Percentiles rank a stretch among this genome's conserved stretches.
These are phyloP conservation scores for Lindgomyces ingoldianus DNA, from an alignment of 495 filamentous ascomycete species.

Conservation along the genomic window DNA sequence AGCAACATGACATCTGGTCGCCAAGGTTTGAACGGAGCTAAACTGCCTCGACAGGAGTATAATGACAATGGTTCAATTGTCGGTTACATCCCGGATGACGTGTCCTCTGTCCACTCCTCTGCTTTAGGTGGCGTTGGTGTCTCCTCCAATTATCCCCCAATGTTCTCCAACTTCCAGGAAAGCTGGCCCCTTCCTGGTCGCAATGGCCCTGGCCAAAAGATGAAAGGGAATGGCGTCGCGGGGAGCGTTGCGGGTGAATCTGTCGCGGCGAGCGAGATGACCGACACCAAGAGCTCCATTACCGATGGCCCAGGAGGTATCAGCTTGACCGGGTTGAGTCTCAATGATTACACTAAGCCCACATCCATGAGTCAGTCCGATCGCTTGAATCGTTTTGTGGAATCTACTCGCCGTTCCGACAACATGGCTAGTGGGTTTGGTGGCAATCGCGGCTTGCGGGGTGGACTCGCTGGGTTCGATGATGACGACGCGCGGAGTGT, in stretches of 20 bases:
- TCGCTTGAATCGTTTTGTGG: slow-evolving; percentile 83
- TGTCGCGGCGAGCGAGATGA: slow-evolving; percentile 81
- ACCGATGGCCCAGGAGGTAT: slow-evolving; percentile 77
- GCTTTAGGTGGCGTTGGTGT: slow-evolving; percentile 81
- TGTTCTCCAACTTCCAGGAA: slow-evolving; percentile 93
- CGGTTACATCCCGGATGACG: slow-evolving; percentile 94
- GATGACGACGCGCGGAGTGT: slow-evolving; percentile 96
- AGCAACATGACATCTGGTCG: slow-evolving; percentile 56
- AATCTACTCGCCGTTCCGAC: slow-evolving; percentile 66
- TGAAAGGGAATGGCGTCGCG: slow-evolving; percentile 61
- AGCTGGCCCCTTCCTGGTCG: slow-evolving; percentile 78
- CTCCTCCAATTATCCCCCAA: slow-evolving; percentile 81
- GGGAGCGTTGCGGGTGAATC: slow-evolving; percentile 87
- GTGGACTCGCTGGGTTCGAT: slow-evolving; percentile 32
- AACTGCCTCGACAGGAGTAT: slow-evolving; percentile 61
- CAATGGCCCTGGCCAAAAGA: slow-evolving; percentile 38
- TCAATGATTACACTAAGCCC: slow-evolving; percentile 74
- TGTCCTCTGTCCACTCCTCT: slow-evolving; percentile 92
- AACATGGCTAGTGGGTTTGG: slow-evolving; percentile 46
- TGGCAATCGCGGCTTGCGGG: slow-evolving; percentile 50
- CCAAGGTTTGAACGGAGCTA: slow-evolving; percentile 56
- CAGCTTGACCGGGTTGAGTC: slow-evolving; percentile 75
- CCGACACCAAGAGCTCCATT: slow-evolving; percentile 70
- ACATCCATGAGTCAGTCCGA: slow-evolving; percentile 83
- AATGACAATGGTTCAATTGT: slow-evolving; percentile 84